Evolutionary conservation across 768 basidiomycete species (phyloP).

Genomic region (Lactifluus subvellereus): DNA sequence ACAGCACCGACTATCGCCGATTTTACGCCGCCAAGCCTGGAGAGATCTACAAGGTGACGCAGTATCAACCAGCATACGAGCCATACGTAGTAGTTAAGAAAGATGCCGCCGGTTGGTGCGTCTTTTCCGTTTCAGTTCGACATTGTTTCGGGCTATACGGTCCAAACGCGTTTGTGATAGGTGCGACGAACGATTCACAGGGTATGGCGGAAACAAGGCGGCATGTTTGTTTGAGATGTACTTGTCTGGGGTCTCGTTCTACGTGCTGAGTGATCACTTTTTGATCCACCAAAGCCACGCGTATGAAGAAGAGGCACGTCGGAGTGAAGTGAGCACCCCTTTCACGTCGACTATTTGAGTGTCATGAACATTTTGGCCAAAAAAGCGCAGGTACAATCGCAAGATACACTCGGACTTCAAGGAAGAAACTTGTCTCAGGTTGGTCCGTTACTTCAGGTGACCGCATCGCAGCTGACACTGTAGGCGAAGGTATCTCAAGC

Average conservation of each 20-base stretch:
- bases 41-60: slow-evolving; percentile 66
- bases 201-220: slow-evolving; percentile 90
- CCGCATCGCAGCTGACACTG: not conserved
- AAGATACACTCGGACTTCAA: slow-evolving; percentile 74
- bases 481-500: slow-evolving; percentile 19
- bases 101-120: slow-evolving; percentile 18
- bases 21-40: slow-evolving; percentile 59
- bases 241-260: slow-evolving; percentile 76
- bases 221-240: slow-evolving; percentile 91
- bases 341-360: not conserved
- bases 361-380: not conserved
- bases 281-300: slow-evolving; percentile 81
- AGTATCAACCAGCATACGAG: slow-evolving; percentile 81
- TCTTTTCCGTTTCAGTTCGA: not conserved
- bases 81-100: slow-evolving; percentile 83
- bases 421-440: slow-evolving; percentile 71
- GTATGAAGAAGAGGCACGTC: slow-evolving; percentile 71
- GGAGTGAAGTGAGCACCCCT: slow-evolving; percentile 48
- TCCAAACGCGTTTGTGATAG: slow-evolving; percentile 33
- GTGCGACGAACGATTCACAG: slow-evolving; percentile 89
- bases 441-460: not conserved
- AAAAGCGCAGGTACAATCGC: slow-evolving; percentile 65
- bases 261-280: slow-evolving; percentile 83
- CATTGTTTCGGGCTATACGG: too few relatives aligned
- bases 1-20: slow-evolving; percentile 68